Evolutionary conservation across 108 stramenopile species (phyloP), one percentile per base, ranked within the genome.

Genomic region (Pseudonitzschia delicatissima): DNA sequence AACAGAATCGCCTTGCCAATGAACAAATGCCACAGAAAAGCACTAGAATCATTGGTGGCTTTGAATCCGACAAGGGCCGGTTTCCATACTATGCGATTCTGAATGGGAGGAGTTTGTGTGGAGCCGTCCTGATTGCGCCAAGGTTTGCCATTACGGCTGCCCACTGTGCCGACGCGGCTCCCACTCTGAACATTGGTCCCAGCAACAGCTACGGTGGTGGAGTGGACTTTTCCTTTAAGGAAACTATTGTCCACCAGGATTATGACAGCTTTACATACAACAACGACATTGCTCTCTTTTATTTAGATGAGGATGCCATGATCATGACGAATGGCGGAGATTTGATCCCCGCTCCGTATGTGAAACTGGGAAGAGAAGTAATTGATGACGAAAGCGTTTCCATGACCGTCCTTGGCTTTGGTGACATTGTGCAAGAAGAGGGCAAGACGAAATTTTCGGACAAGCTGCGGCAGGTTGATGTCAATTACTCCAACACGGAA

Each of bases 401-500:
- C n/a, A 34, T 88, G 48, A 72, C 67, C 3, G 71, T 76, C 1
- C 57, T 86, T 47, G 88, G 88, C 0, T 90, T 77, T 74, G 88
- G 88, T 15, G 82, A 76, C 57, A 33, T 34, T 6, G 32, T 31
- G 4, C 53, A 27, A 23, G 53, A 31, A 3, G 53, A 55, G n/a
- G 32, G 31, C 9, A 29, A 28, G 0, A 61, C 60, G 4, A 6
- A 11, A 6, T 37, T 37, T 27, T 73, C 78, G 34, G 11, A 66
- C 18, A 13, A 35, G 2, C 69, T 84, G 12, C 64, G 62, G 34
- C 65, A 69, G 47, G 84, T 77, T 15, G 57, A 69, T 15, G 57
- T 85, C 4, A 64, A 58, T 23, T 76, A 81, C 42, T 13, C 60
- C n/a, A 27, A 69, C 77, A 36, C 26, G 60, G 42, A 85, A 80